phyloP scores from a whole-genome alignment of 73 alveolate species.

The Paramecium pentaurelia region DNA sequence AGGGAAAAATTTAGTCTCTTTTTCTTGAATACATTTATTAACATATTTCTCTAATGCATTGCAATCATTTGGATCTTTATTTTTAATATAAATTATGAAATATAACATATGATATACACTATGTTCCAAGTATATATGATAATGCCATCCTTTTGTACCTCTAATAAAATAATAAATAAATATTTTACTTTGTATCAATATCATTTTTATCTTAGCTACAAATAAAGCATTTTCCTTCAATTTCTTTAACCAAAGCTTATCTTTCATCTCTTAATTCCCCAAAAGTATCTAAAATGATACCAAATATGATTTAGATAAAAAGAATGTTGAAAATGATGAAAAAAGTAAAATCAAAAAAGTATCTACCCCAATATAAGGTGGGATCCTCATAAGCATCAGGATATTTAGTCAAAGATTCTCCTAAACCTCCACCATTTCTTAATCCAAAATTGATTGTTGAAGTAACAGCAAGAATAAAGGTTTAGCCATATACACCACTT shows the following conservation, averaged over 20 bases:
- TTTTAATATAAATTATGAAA: slow-evolving; percentile 64
- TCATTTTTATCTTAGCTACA: slow-evolving; percentile 8
- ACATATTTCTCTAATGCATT: slow-evolving; percentile 71
- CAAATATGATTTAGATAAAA: slow-evolving; percentile 54
- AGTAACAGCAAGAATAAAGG: slow-evolving; percentile 54
- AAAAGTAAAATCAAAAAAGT: slow-evolving; percentile 53
- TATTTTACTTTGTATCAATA: neutral
- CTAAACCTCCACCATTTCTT: slow-evolving; percentile 62
- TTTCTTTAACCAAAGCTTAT: slow-evolving; percentile 36
- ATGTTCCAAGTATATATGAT: slow-evolving; percentile 73
- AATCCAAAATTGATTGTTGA: slow-evolving; percentile 51
- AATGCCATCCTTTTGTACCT: slow-evolving; percentile 59
- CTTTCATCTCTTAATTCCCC: slow-evolving; percentile 62
- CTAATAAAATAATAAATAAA: neutral
- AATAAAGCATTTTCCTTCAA: slow-evolving; percentile 48
- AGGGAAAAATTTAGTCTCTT: slow-evolving; percentile 31
- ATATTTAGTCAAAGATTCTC: neutral
- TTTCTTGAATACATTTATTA: slow-evolving; percentile 46
- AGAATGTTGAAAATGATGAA: slow-evolving; percentile 50
- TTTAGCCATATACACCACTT: neutral
- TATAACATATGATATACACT: slow-evolving; percentile 69
- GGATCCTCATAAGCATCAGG: neutral
- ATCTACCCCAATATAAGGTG: slow-evolving; percentile 33
- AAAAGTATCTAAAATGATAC: slow-evolving; percentile 61
- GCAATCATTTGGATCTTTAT: slow-evolving; percentile 61